Evolutionary conservation across 805 yeast species (phyloP), one percentile per base, ranked within the genome.

Genomic region (Saturnispora mendoncae): DNA sequence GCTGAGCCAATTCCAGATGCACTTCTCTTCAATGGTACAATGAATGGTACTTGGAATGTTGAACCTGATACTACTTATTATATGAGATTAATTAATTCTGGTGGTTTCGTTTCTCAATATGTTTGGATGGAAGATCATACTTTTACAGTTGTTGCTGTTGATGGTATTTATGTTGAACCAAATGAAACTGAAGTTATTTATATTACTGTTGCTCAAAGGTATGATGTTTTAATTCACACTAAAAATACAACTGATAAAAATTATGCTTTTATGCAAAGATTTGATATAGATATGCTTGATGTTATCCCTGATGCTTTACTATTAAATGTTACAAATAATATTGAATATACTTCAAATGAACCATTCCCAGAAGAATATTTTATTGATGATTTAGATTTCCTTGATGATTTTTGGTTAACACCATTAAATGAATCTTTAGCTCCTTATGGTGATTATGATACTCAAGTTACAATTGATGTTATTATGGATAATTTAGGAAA

Each of bases 1-100:
- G 96, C 97, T 33, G 98, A 92, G 66, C 98, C 98, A 39, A 79
- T 92, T 51, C 98, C 98, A 7, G 82, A 84, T 50, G 68, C 72
- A 58, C 62, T 83, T 51, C 71, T 92, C 53, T 68, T 87, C 61
- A 90, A 90, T 66, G 86, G 87, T 57, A 80, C 95, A 10, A 73
- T 69, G 55, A 81, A 83, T 62, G 67, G 73, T 55, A 74, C 88
- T n/a, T 77, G 86, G 82, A 50, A 64, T 7, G 94, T 90, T 42
- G 57, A 84, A 65, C 95, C 97, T 6, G 77, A 78, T 64, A 86
- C 77, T 29, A 88, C 96, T 14, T 92, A 92, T 61, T 65, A 83
- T 51, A 51, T 92, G 48, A 76, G 95, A 58, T 63, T 92, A 43
- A 72, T 83, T 54, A 92, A 90, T 65, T 71, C 77, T 50, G 97